These are phyloP conservation scores for Westerdykella ornata DNA, from an alignment of 2,329 filamentous ascomycete species.

Conservation along the genomic window DNA sequence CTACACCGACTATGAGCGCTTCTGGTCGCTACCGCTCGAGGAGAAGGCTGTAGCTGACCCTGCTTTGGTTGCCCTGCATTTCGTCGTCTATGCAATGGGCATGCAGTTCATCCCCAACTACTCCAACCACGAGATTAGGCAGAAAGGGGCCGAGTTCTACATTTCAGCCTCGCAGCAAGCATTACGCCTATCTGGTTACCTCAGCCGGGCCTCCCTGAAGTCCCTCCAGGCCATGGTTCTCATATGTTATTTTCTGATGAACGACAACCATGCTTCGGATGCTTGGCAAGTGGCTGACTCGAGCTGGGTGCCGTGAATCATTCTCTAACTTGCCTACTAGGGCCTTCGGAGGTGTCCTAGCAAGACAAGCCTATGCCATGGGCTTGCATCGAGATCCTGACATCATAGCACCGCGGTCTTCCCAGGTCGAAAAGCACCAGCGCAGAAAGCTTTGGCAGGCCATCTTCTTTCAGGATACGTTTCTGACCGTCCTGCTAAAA, in stretches of 20 bases:
- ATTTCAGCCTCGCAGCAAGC: conserved; percentile 74
- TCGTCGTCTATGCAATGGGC: conserved; percentile 69
- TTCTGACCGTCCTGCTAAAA: conserved; percentile 69
- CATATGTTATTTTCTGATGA: conserved; percentile 78
- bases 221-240: conserved; percentile 76
- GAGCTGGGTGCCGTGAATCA: too few species aligned
- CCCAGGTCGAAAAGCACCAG: conserved; percentile 67
- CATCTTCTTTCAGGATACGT: conserved; percentile 73
- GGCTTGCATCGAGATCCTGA: conserved; percentile 73
- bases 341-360: conserved; percentile 69
- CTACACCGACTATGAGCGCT: conserved; percentile 70
- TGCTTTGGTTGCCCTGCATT: conserved; percentile 64
- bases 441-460: conserved; percentile 77
- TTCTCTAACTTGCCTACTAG: too few species aligned
- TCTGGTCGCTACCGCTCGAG: conserved; percentile 57
- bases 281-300: conserved; percentile 49
- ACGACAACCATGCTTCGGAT: conserved; percentile 77
- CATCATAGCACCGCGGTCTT: conserved; percentile 60
- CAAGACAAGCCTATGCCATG: conserved; percentile 75
- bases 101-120: conserved; percentile 64
- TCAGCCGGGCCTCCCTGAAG: conserved; percentile 65
- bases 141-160: conserved; percentile 69
- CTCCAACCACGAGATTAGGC: conserved; percentile 57
- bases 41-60: conserved; percentile 60
- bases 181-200: conserved; percentile 66